Percentiles rank a stretch among this genome's conserved stretches.
Conservation (phyloP, 1,284 basidiomycete genomes). For the Thelephora terrestris region DNA sequence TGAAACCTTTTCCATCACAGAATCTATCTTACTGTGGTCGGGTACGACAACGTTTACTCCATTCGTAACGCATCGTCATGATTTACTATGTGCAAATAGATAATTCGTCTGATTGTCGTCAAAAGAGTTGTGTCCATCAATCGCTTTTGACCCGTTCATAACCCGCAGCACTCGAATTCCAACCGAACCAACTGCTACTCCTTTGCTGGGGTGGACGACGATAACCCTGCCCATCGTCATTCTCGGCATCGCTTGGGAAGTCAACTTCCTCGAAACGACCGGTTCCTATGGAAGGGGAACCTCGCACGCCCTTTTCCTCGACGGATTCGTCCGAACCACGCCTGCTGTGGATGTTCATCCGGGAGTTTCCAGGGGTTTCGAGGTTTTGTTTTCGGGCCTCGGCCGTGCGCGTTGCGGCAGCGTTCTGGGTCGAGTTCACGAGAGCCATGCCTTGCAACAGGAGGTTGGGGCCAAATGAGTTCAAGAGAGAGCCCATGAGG, state of each 20-base stretch:
- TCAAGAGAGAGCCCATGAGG: slow-evolving; percentile 57
- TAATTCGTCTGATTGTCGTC: too few species aligned
- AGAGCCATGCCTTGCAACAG: slow-evolving; percentile 55
- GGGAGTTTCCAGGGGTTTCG: slow-evolving; percentile 14
- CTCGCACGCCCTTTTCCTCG: slow-evolving; percentile 26
- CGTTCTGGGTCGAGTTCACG: slow-evolving; percentile 33
- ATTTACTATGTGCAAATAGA: too few species aligned
- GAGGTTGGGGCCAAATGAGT: slow-evolving; percentile 63
- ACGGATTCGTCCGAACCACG: slow-evolving; percentile 22
- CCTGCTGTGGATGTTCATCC: slow-evolving; percentile 7
- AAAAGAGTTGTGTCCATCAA: slow-evolving; percentile 4
- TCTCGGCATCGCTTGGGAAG: slow-evolving; percentile 55
- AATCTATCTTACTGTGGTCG: too few species aligned
- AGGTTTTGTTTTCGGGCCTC: slow-evolving; percentile 13
- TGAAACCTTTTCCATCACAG: too few species aligned
- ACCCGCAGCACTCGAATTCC: slow-evolving; percentile 20
- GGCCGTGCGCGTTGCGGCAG: slow-evolving; percentile 9
- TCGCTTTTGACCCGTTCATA: slow-evolving; percentile 24
- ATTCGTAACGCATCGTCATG: too few species aligned
- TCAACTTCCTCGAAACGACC: slow-evolving; percentile 51
- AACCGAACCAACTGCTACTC: slow-evolving; percentile 29
- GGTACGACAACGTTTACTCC: too few species aligned
- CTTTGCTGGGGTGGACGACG: slow-evolving; percentile 11
- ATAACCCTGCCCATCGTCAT: slow-evolving; percentile 31
- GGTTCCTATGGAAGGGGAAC: slow-evolving; percentile 22